Conservation (phyloP, 371 early-diverging fungal genomes). For the Basidiobolus meristosporus region DNA sequence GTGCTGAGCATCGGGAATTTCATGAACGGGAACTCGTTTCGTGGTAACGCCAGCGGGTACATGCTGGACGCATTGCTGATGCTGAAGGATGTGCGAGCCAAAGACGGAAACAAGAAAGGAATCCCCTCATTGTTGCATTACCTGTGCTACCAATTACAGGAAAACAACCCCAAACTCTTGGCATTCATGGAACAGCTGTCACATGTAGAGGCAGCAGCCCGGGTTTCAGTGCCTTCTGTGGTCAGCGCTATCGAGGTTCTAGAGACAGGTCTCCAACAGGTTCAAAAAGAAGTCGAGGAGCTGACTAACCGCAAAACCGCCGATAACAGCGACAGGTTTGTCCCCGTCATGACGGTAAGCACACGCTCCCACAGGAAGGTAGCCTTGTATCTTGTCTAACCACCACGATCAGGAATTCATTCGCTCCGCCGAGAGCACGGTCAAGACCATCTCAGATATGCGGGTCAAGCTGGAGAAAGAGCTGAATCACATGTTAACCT, state of each 20-base stretch:
- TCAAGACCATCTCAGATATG: constrained; percentile 20
- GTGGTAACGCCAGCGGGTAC: constrained; percentile 72
- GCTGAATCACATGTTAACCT: constrained; percentile 41
- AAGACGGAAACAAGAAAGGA: constrained; percentile 24
- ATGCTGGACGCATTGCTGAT: constrained; percentile 41
- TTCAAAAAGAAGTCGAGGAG: constrained; percentile 27
- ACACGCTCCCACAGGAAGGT: too few species aligned
- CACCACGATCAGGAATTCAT: too few species aligned
- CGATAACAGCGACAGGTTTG: constrained; percentile 37
- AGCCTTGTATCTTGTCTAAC: too few species aligned
- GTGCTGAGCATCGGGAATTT: constrained; percentile 66
- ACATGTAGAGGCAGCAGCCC: constrained; percentile 43
- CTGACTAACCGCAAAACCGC: constrained; percentile 12
- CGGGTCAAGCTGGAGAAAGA: constrained; percentile 38
- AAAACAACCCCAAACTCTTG: constrained; percentile 28
- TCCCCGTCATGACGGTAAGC: constrained; percentile 42
- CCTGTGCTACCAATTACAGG: constrained; percentile 35
- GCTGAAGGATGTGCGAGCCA: constrained; percentile 46
- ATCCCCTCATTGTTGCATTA: constrained; percentile 58
- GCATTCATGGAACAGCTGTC: constrained; percentile 44
- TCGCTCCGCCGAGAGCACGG: constrained; percentile 18
- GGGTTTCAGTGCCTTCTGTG: constrained; percentile 15
- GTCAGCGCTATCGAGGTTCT: too few species aligned
- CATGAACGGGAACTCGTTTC: constrained; percentile 51
- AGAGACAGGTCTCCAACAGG: constrained; percentile 23